Evolutionary conservation across 306 rosid genomes (phyloP).

Genomic region (Rosa lucieae): DNA sequence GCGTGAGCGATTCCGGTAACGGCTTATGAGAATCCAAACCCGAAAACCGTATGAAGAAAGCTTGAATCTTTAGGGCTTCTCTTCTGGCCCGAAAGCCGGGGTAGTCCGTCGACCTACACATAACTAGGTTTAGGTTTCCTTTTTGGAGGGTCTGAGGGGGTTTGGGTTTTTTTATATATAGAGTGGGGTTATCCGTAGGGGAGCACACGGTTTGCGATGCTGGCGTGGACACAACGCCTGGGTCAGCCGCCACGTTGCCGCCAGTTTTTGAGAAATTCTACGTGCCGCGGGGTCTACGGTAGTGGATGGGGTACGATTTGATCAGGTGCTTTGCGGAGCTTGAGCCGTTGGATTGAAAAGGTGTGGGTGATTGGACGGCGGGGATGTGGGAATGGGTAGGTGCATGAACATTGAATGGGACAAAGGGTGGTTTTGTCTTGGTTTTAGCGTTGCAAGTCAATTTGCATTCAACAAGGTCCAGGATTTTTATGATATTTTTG

Average conservation of each 20-base stretch:
- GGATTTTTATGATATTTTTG: not conserved
- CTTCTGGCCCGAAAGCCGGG: slow-evolving; percentile 13
- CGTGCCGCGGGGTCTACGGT: slow-evolving; percentile 5
- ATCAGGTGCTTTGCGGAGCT: not conserved
- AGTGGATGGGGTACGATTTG: not conserved
- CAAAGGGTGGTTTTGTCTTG: not conserved
- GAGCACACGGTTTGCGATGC: not conserved
- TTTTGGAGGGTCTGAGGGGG: not conserved
- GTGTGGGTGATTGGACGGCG: not conserved
- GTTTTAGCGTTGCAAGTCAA: not conserved
- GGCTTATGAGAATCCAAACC: slow-evolving; percentile 17
- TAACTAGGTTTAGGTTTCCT: not conserved
- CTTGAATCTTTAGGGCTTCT: slow-evolving; percentile 26
- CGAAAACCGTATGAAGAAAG: slow-evolving; percentile 34
- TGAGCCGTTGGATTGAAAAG: not conserved
- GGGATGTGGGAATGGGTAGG: not conserved
- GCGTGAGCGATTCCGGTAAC: slow-evolving; percentile 43
- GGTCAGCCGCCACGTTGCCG: not conserved
- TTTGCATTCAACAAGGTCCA: not conserved
- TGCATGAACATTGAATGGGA: not conserved
- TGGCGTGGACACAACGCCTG: slow-evolving; percentile 11
- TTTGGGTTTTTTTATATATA: not conserved
- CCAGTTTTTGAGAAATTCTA: slow-evolving; percentile 2
- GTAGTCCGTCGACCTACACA: slow-evolving; percentile 50
- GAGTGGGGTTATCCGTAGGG: not conserved